Percentiles rank a stretch among this genome's conserved stretches.
Evolutionary conservation across 805 yeast genomes (phyloP).

Genomic region (Wickerhamomyces strasburgensis): DNA sequence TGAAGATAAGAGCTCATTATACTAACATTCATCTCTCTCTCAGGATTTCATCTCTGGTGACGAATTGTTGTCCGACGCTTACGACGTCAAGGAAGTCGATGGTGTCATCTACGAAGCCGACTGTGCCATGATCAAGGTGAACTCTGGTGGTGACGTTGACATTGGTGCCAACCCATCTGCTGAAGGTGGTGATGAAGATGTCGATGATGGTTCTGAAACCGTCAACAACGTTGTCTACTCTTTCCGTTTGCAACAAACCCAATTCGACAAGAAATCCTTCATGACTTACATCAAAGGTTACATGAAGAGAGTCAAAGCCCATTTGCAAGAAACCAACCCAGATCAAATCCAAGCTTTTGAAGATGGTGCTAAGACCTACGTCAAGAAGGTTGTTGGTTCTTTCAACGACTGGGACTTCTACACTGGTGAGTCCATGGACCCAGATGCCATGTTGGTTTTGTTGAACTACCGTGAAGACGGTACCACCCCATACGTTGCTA

Average conservation of each 20-base stretch:
- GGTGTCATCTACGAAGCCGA: conserved; percentile 94
- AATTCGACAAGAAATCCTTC: conserved; percentile 97
- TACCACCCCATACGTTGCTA: conserved; percentile 91
- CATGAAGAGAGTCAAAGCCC: conserved; percentile 94
- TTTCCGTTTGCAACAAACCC: conserved; percentile 94
- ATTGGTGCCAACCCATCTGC: conserved; percentile 99
- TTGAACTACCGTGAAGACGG: conserved; percentile 99
- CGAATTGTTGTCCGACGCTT: conserved; percentile 96
- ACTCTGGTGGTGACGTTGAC: conserved; percentile 90
- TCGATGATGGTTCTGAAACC: conserved; percentile 80
- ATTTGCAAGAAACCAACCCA: conserved; percentile 85
- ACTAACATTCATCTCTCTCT: conserved; percentile 28
- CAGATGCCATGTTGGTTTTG: conserved; percentile 96
- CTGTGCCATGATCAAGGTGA: conserved; percentile 87
- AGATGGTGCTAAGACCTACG: conserved; percentile 96
- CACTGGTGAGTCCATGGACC: conserved; percentile 99
- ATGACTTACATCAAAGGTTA: conserved; percentile 95
- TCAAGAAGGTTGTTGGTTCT: conserved; percentile 90
- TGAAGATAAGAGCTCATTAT: too few species aligned
- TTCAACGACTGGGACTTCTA: conserved; percentile 99
- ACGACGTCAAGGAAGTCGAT: conserved; percentile 82
- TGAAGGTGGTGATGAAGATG: conserved; percentile 81
- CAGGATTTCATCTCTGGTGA: conserved; percentile 89
- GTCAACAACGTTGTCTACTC: conserved; percentile 99
- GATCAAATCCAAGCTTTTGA: conserved; percentile 84